Base-by-base conservation (phyloP, 164 flowering plant species). In the Chimonanthus salicifolius region DNA sequence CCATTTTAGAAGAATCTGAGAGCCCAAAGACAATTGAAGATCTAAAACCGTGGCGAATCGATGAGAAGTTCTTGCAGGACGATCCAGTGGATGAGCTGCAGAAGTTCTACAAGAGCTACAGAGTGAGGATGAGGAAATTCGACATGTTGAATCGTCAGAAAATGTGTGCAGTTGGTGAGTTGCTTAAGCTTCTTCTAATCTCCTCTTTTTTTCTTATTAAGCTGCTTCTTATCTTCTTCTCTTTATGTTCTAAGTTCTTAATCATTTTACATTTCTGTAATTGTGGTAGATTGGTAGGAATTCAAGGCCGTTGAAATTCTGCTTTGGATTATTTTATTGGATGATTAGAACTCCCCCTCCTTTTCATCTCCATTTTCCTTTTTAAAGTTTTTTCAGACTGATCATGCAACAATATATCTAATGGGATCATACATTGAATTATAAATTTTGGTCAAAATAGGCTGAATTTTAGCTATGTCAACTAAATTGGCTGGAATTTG, bases 121-220 rank as follows among this genome's bases (percentile, higher is more conserved):
- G 82, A 67, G 97, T 92, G 73, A 80, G 91, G 69, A 94, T 96
- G 99, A 78, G 97, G 15, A 94, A 92, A 73, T 83, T 96, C 49
- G 99, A 96, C 54, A 92, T 96, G 83, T 80, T 96, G 84, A 96
- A 85, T 78, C 92, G 84, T 80, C 99, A 96, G 84, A 96, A 96
- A 88, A 88, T 89, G 97, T 89, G 89, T 77, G 92, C 98, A 51
- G 78, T 91, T 73, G 98, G 99, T 92, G 69, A 81, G 88, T 83
- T 66, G 44, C 6, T 45, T 5, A 21, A 6, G 47, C 74, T 62
- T 49, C 47, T 45, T 4, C 64, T 43, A 21, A 43, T 9, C 9
- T 65, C 7, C 66, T 21, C 33, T 21, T 63, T 63, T 7, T 63
- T 8, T 21, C 43, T 63, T 7, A 5, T 63, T 2, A 15, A 54